These are phyloP conservation scores for Boletellus sp. DNA, from an alignment of 768 basidiomycete genomes.

Conservation along the genomic window DNA sequence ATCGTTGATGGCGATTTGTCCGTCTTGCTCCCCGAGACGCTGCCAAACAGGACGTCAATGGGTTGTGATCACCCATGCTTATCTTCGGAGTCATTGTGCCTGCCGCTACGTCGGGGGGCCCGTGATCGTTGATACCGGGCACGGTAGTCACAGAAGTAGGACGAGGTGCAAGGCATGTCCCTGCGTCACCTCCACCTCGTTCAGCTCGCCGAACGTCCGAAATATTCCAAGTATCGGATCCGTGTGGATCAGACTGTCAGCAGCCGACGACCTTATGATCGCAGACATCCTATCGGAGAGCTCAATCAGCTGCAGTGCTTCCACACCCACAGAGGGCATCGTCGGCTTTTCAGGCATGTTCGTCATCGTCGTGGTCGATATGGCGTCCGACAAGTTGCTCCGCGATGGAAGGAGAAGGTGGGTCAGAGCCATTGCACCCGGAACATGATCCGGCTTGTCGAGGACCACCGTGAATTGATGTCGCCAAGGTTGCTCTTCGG, in stretches of 20 bases:
- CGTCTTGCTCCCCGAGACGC: constrained; percentile 12
- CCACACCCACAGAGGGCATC: constrained; percentile 42
- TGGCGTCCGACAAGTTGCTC: background rate
- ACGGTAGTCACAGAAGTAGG: constrained; percentile 76
- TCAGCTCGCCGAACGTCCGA: constrained; percentile 71
- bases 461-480: constrained; percentile 79
- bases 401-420: constrained; percentile 64
- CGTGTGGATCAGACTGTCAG: constrained; percentile 63
- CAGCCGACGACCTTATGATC: constrained; percentile 61
- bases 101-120: constrained; percentile 1
- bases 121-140: constrained; percentile 18
- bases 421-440: constrained; percentile 85
- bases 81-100: constrained; percentile 10
- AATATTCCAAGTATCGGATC: constrained; percentile 75
- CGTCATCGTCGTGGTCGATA: constrained; percentile 11
- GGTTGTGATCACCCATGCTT: constrained; percentile 38
- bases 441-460: constrained; percentile 85
- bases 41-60: constrained; percentile 69
- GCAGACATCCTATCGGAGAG: constrained; percentile 63
- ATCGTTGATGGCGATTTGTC: constrained; percentile 47
- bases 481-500: constrained; percentile 36
- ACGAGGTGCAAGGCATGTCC: constrained; percentile 66
- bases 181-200: constrained; percentile 56
- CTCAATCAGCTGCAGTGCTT: constrained; percentile 86
- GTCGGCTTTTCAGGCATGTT: constrained; percentile 6